A percentile compares a stretch with the other conserved stretches of the same genome.
Evolutionary conservation across 1,139 yeast genomes (phyloP).

Genomic region (Yamadazyma pseudoaaseri): DNA sequence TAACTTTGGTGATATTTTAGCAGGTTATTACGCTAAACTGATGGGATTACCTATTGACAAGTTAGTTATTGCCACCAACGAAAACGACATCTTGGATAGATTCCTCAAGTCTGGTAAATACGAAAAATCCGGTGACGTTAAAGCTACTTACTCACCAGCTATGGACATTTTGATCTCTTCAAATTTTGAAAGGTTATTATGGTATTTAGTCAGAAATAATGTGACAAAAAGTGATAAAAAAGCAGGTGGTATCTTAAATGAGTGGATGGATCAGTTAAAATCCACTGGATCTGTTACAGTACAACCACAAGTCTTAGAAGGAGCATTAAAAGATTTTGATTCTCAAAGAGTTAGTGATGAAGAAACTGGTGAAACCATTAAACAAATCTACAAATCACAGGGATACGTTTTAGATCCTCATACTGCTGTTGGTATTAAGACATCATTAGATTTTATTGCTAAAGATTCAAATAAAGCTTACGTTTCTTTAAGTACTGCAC

Average conservation of each 20-base stretch:
- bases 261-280: constrained; percentile 82
- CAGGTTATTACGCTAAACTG: constrained; percentile 90
- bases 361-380: constrained; percentile 77
- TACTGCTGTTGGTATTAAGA: constrained; percentile 89
- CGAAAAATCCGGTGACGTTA: constrained; percentile 68
- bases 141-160: constrained; percentile 93
- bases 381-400: constrained; percentile 60
- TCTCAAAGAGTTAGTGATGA: constrained; percentile 79
- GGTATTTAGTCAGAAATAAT: constrained; percentile 85
- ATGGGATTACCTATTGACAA: constrained; percentile 93
- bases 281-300: constrained; percentile 73
- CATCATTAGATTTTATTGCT: constrained; percentile 62
- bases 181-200: constrained; percentile 90
- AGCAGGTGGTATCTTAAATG: constrained; percentile 71
- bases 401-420: constrained; percentile 94
- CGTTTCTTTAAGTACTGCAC: constrained; percentile 92
- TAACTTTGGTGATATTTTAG: constrained; percentile 95
- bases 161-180: constrained; percentile 97
- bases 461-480: constrained; percentile 48
- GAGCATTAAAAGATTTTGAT: constrained; percentile 68
- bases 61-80: constrained; percentile 91
- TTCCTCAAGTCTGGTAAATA: constrained; percentile 85
- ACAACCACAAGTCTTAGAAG: constrained; percentile 58
- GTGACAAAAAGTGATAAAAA: constrained; percentile 55
- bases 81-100: constrained; percentile 91